phyloP scores from a whole-genome alignment of 2,329 filamentous ascomycete species.

The Helotiales sp. region DNA sequence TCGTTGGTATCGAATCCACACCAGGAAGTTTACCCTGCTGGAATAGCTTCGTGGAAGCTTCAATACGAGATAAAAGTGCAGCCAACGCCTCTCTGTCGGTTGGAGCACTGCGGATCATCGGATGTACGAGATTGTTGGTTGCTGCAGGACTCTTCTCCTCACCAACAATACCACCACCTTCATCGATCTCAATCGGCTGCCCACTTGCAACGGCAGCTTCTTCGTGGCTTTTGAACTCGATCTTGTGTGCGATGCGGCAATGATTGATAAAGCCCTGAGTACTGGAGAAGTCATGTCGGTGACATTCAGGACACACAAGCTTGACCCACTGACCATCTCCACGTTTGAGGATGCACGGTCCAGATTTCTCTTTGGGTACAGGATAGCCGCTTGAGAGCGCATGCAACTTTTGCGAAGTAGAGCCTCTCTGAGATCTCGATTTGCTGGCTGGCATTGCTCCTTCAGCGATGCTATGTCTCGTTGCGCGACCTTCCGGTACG shows the following conservation, averaged over 20 bases:
- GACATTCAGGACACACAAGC: conserved; percentile 85
- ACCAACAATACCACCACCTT: conserved; percentile 49
- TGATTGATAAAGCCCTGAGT: conserved; percentile 99
- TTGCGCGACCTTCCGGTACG: conserved; percentile 70
- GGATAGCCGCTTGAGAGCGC: conserved; percentile 70
- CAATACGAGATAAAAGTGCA: conserved; percentile 53
- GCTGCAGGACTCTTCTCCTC: conserved; percentile 39
- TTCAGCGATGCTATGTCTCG: conserved; percentile 72
- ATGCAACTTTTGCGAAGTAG: conserved; percentile 64
- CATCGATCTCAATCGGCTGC: conserved; percentile 73
- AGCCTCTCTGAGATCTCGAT: conserved; percentile 57
- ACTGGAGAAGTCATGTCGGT: conserved; percentile 89
- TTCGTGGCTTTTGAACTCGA: conserved; percentile 94
- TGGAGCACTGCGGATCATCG: conserved; percentile 58
- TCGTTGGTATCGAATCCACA: conserved; percentile 46
- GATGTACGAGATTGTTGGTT: conserved; percentile 56
- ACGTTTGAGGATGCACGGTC: conserved; percentile 81
- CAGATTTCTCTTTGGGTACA: conserved; percentile 75
- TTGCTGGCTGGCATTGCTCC: conserved; percentile 44
- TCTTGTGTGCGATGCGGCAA: conserved; percentile 90
- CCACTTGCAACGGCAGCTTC: conserved; percentile 88
- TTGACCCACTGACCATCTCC: conserved; percentile 86
- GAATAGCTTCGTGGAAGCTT: conserved; percentile 53
- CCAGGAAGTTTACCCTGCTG: conserved; percentile 52
- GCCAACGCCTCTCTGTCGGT: conserved; percentile 53